Percentiles rank a stretch among this genome's conserved stretches.
These are phyloP conservation scores for Pseudogymnoascus sp. DNA, from an alignment of 2,329 filamentous ascomycete genomes.

Conservation along the genomic window DNA sequence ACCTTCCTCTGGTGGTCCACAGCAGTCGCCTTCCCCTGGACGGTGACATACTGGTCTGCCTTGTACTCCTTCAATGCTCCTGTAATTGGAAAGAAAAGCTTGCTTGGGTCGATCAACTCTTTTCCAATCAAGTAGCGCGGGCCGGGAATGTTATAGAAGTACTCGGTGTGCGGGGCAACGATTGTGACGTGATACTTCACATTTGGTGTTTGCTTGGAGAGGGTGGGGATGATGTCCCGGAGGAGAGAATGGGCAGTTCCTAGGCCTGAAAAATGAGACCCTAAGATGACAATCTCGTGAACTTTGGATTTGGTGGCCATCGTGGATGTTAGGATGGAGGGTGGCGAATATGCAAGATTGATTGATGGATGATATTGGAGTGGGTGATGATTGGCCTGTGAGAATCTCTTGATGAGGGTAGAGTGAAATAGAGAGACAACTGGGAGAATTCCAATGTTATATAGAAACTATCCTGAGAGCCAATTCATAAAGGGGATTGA, in stretches of 20 bases:
- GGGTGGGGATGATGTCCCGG: slow-evolving; percentile 1
- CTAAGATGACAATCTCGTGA: neutral
- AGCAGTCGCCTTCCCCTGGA: slow-evolving; percentile 41
- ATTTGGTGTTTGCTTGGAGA: slow-evolving; percentile 8
- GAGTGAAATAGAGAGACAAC: neutral
- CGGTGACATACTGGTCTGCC: slow-evolving; percentile 39
- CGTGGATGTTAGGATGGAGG: neutral
- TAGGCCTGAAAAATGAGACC: neutral
- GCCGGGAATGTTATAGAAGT: slow-evolving; percentile 46
- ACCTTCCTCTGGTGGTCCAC: slow-evolving; percentile 38
- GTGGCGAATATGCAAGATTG: neutral
- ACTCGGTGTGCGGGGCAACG: slow-evolving; percentile 45
- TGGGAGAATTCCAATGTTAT: neutral
- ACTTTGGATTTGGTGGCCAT: neutral
- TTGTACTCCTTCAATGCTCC: slow-evolving; percentile 44
- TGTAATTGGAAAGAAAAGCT: slow-evolving; percentile 43
- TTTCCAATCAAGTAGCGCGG: slow-evolving; percentile 46
- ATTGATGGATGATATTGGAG: neutral
- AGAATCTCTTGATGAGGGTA: neutral
- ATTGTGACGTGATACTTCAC: slow-evolving; percentile 43
- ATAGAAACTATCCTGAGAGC: neutral
- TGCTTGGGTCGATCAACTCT: slow-evolving; percentile 37
- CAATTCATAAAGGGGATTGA: neutral
- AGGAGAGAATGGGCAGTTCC: slow-evolving; percentile 2
- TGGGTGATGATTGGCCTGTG: neutral